These are phyloP conservation scores for Hibiscus trionum DNA, from an alignment of 345 rosid species.

Conservation along the genomic window DNA sequence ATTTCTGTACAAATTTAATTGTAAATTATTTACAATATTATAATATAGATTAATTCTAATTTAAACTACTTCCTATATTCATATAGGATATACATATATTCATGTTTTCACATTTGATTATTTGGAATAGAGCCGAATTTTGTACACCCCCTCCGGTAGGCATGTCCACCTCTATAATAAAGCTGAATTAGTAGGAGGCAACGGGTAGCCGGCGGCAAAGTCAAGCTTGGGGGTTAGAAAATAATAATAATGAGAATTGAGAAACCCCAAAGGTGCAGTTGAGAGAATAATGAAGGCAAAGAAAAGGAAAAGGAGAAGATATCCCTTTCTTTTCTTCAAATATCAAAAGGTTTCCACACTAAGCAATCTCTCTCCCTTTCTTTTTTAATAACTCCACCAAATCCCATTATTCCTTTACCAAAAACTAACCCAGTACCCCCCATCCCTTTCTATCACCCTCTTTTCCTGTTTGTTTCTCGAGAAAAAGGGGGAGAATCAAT, in stretches of 20 bases:
- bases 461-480: neutral
- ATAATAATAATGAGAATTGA: neutral
- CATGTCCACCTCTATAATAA: neutral
- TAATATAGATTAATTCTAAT: too few species aligned
- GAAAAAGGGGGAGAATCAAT: slow-evolving; percentile 21
- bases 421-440: neutral
- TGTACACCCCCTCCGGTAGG: too few species aligned
- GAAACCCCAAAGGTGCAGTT: neutral
- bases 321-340: slow-evolving; percentile 48
- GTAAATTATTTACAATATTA: too few species aligned
- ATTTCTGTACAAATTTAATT: too few species aligned
- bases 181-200: neutral
- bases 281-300: slow-evolving; percentile 13
- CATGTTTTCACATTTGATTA: too few species aligned
- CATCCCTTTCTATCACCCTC: neutral
- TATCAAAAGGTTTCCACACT: slow-evolving; percentile 27
- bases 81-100: too few species aligned
- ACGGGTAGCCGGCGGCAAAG: neutral
- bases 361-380: slow-evolving; percentile 28
- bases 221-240: neutral
- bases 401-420: slow-evolving; percentile 18
- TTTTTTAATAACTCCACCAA: slow-evolving; percentile 7
- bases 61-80: too few species aligned
- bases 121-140: too few species aligned
- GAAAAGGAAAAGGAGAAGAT: slow-evolving; percentile 12